Base-by-base conservation (phyloP, 2,329 filamentous ascomycete genomes). In the Kalaharituber pfeilii region DNA sequence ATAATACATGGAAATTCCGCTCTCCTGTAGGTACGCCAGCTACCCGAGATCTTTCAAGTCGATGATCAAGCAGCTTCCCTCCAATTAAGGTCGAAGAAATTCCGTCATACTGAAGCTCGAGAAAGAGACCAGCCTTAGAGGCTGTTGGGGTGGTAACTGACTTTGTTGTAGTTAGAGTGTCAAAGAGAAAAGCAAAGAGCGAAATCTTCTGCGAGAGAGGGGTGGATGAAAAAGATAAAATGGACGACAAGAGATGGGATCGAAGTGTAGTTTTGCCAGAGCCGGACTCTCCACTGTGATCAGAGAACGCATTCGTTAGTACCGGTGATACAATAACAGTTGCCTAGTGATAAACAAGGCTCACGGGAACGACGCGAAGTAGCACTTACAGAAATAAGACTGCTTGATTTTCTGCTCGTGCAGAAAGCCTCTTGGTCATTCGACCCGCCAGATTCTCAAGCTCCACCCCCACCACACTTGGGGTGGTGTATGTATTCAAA, bases 71-170 rank as follows among this genome's bases (percentile, higher is more conserved):
- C 15, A 98, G 75, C 70, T 98, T 96, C 62, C 86, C 89, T 70
- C 91, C 91, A 60, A 98, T 85, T 26, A 98, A 75, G 2, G 87
- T 80, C 1, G 91, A 91, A 64, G 84, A 87, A 25, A 84, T 81
- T 1, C 86, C 94, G 67, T 98, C 89, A 67, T 98, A 98, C 69
- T 98, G 91, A 42, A 98, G 75, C 68, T 98, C 91, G 67, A 91
- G 91, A 67, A 94, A 94, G 15, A 98, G 76, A 59, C 91, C 91
- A 9, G 91, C 84, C 69, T 96, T 96, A 51, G 89, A 96, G 26
- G 91, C 91, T 1, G 86, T 94, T 1, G 88, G 88, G 0, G 89
- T 96, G 1, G 89, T 96, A 29, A 88, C 81, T 1, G 89, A 94
- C 71, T 98, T 98, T 25, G 91, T 98, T 1, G 91, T 96, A 4